Percentiles rank a stretch among this genome's conserved stretches.
Conservation (phyloP, 106 monocot species). For the Allium cepa region DNA sequence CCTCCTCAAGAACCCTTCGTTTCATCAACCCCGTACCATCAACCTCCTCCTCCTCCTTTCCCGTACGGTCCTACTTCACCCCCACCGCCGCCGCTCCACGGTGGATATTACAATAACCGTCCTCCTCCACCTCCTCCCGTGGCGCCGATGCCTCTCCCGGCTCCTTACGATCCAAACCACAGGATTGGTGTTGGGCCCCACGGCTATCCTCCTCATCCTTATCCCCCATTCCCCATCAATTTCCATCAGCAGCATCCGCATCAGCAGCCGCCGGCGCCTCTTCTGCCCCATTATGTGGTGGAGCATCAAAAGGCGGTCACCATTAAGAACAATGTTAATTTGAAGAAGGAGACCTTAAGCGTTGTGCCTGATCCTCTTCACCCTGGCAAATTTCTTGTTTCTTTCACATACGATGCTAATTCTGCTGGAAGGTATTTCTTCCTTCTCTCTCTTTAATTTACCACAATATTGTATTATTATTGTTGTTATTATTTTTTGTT, state of each 20-base stretch:
- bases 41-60: too few relatives aligned
- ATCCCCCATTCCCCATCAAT: constrained; percentile 27
- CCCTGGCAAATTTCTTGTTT: constrained; percentile 53
- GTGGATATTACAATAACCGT: neutral
- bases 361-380: constrained; percentile 73
- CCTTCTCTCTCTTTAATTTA: neutral
- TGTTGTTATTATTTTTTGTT: too few relatives aligned
- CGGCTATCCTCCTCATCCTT: constrained; percentile 37
- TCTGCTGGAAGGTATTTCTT: constrained; percentile 43
- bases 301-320: constrained; percentile 94
- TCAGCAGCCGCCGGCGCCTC: constrained; percentile 8
- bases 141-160: constrained; percentile 15
- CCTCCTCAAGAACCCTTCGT: neutral
- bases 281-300: constrained; percentile 32
- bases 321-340: constrained; percentile 80
- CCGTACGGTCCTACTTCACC: too few relatives aligned
- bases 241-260: constrained; percentile 9
- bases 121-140: neutral
- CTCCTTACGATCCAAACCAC: constrained; percentile 27
- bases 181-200: neutral
- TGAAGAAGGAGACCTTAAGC: constrained; percentile 90
- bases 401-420: constrained; percentile 89
- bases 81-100: too few relatives aligned
- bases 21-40: too few relatives aligned
- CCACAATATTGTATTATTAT: too few relatives aligned